Evolutionary conservation across 169 alveolate species (phyloP).

Genomic region (Hepatocystis sp.): DNA sequence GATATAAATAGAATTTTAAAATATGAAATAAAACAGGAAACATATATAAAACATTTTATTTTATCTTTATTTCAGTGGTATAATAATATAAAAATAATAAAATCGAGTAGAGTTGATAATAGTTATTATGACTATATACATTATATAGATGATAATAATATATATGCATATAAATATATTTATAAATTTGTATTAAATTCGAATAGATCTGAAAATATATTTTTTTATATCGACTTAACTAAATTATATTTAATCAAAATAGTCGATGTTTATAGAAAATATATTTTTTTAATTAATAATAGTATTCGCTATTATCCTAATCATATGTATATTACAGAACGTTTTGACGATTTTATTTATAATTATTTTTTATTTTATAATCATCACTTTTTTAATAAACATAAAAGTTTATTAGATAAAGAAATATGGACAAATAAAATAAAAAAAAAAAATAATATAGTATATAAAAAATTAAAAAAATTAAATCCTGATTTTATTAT

Average conservation of each 20-base stretch:
- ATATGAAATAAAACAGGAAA: constrained; percentile 9
- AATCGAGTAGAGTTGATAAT: background rate
- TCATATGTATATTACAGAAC: constrained; percentile 17
- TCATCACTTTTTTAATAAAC: constrained; percentile 35
- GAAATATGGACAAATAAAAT: constrained; percentile 31
- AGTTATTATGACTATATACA: constrained; percentile 1
- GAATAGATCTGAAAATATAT: constrained; percentile 35
- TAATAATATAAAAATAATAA: constrained; percentile 21
- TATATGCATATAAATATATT: constrained; percentile 54
- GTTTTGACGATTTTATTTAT: constrained; percentile 14
- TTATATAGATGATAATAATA: constrained; percentile 32
- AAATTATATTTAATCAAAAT: constrained; percentile 29
- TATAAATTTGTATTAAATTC: constrained; percentile 38
- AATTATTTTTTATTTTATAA: constrained; percentile 26
- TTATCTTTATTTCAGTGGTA: constrained; percentile 63
- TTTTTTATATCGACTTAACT: constrained; percentile 52
- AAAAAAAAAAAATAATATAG: background rate
- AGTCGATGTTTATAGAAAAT: constrained; percentile 41
- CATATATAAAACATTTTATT: constrained; percentile 64
- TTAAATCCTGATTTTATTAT: background rate
- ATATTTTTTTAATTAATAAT: constrained; percentile 41
- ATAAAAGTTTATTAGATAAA: constrained; percentile 14
- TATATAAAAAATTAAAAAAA: constrained; percentile 19
- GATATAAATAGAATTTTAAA: constrained; percentile 12
- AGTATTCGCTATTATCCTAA: constrained; percentile 37